Evolutionary conservation across 83 land plant species (phyloP).

Genomic region (Isoetes engelmannii): DNA sequence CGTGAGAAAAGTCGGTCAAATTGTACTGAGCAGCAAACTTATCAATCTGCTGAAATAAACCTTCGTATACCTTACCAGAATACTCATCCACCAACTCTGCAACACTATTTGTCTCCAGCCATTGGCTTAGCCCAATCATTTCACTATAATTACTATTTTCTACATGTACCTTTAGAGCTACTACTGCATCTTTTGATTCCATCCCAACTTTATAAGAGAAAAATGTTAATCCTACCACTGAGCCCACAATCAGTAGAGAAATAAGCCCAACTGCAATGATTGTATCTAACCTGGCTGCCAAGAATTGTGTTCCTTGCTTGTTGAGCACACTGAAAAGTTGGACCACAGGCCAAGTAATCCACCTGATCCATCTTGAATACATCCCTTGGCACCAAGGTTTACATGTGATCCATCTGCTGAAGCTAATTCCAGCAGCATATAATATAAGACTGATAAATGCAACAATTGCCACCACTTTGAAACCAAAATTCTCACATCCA

Average conservation of each 20-base stretch:
- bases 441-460: conserved; percentile 27
- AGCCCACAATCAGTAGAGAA: conserved; percentile 51
- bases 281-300: conserved; percentile 43
- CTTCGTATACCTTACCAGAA: conserved; percentile 51
- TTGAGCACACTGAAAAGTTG: conserved; percentile 25
- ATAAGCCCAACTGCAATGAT: conserved; percentile 65
- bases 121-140: conserved; percentile 59
- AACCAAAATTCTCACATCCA: conserved; percentile 53
- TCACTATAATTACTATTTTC: conserved; percentile 71
- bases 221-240: conserved; percentile 45
- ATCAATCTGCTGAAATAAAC: conserved; percentile 58
- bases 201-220: conserved; percentile 85
- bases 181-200: conserved; percentile 76
- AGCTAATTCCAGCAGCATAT: conserved; percentile 19
- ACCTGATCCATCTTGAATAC: no score
- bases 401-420: conserved; percentile 6
- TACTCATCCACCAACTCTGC: conserved; percentile 61
- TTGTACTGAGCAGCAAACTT: conserved; percentile 59
- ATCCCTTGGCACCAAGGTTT: background rate
- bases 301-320: conserved; percentile 37
- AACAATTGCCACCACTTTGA: conserved; percentile 20
- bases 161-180: conserved; percentile 61
- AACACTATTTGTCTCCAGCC: conserved; percentile 83
- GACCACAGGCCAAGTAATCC: no score
- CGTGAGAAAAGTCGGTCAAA: conserved; percentile 62